A percentile compares a stretch with the other conserved stretches of the same genome.
These are phyloP conservation scores for Trametes cinnabarina DNA, from an alignment of 768 basidiomycete genomes.

Conservation along the genomic window DNA sequence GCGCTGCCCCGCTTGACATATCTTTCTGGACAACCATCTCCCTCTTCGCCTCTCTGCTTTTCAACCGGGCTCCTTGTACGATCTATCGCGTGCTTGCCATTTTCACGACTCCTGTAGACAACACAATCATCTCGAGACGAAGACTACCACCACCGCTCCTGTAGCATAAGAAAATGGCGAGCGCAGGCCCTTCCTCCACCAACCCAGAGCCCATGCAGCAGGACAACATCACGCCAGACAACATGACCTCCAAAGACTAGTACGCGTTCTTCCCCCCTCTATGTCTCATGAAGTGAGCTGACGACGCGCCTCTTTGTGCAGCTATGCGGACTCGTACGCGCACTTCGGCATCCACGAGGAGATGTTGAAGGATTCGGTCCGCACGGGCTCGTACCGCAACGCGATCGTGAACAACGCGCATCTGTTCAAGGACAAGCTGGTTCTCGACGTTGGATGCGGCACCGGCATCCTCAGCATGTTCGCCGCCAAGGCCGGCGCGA, in stretches of 20 bases:
- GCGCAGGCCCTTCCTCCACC: slow-evolving; percentile 30
- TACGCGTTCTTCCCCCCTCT: slow-evolving; percentile 43
- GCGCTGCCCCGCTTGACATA: neutral
- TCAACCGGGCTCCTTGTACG: neutral
- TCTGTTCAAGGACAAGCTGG: slow-evolving; percentile 95
- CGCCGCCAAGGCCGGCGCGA: slow-evolving; percentile 92
- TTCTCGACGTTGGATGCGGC: slow-evolving; percentile 97
- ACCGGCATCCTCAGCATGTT: slow-evolving; percentile 99
- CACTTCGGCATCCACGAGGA: slow-evolving; percentile 99
- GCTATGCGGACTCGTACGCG: slow-evolving; percentile 95
- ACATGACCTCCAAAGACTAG: slow-evolving; percentile 87
- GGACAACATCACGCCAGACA: slow-evolving; percentile 20
- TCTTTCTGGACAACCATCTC: neutral
- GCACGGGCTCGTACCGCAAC: slow-evolving; percentile 91
- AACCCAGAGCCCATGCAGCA: slow-evolving; percentile 24
- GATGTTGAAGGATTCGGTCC: slow-evolving; percentile 96
- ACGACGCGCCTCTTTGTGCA: slow-evolving; percentile 33
- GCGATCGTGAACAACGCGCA: slow-evolving; percentile 94
- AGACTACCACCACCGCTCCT: neutral
- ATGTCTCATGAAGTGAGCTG: too few relatives aligned
- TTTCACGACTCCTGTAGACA: neutral
- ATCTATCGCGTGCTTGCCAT: neutral
- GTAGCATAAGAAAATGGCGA: slow-evolving; percentile 25
- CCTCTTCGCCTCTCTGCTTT: neutral
- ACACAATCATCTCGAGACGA: neutral